A percentile compares a stretch with the other conserved stretches of the same genome.
Evolutionary conservation across 2,329 filamentous ascomycete genomes (phyloP).

Genomic region (Tolypocladium nubicola): DNA sequence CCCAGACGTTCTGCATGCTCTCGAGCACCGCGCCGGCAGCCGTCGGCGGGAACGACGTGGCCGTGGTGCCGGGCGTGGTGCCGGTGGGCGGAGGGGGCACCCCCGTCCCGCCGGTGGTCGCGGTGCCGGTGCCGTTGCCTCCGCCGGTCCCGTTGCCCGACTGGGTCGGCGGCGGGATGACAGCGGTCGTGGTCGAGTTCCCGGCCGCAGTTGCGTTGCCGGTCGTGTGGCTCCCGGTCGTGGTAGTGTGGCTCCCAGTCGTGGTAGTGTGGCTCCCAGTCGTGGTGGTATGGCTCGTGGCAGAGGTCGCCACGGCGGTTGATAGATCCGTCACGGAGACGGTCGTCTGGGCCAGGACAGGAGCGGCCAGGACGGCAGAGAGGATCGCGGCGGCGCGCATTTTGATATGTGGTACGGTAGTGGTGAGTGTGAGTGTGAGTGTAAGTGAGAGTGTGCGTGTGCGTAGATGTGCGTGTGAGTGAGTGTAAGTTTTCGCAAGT

Average conservation of each 20-base stretch:
- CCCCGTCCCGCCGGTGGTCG: neutral
- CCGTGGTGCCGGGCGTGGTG: neutral
- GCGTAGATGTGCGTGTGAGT: neutral
- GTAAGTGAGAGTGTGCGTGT: neutral
- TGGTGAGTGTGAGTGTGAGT: neutral
- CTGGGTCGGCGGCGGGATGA: neutral
- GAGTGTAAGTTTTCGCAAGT: neutral
- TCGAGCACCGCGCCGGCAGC: slow-evolving; percentile 1
- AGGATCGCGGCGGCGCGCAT: slow-evolving; percentile 10
- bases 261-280: too few relatives aligned
- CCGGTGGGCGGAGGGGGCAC: neutral
- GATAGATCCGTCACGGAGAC: neutral
- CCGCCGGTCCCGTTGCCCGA: neutral
- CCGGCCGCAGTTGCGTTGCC: neutral
- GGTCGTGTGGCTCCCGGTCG: too few relatives aligned
- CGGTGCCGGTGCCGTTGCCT: neutral
- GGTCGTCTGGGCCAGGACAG: neutral
- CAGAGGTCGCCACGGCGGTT: neutral
- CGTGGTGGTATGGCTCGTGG: neutral
- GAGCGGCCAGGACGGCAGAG: slow-evolving; percentile 8
- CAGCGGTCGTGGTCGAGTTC: neutral
- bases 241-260: neutral
- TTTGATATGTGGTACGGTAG: slow-evolving; percentile 1
- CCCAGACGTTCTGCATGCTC: slow-evolving; percentile 3
- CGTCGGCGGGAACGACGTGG: neutral